Base-by-base conservation (phyloP, 768 basidiomycete species). In the Suillus americanus region DNA sequence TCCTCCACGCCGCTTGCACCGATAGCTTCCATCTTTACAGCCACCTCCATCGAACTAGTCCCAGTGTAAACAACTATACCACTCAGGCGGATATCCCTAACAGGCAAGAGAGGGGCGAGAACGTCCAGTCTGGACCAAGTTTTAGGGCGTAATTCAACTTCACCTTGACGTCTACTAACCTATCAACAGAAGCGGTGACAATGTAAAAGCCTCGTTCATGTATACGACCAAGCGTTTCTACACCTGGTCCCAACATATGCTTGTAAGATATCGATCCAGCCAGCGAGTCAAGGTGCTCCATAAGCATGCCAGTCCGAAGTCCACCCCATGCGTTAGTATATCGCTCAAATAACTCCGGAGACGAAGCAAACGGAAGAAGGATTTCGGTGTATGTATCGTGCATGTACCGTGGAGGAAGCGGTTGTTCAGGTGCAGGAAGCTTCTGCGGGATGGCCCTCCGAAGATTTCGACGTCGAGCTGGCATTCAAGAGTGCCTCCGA, bases 251-350 rank as follows among this genome's bases (percentile, higher is more conserved):
- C 5, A 91, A 82, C 82, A 92, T 81, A 75, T 94, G 92, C 72
- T 92, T 90, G 75, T 94, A 94, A 5, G 91, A 83, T 64, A 94
- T 91, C 4, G 89, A 90, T 37, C 92, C 92, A 7, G 92, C 92
- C n/a, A 94, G 79, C 3, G 90, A 91, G 72, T 95, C 92, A 40
- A 94, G 80, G 71, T 93, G 89, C 75, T 91, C 88, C 86, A 91
- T 88, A 33, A 92, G 77, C 78, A 86, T 87, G 50, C 90, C 89
- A 2, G 81, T 89, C 48, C 89, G 83, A 66, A 91, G 86, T 20
- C 89, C 87, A 20, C 90, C 90, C 30, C 81, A 80, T 0, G 88
- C 88, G 70, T 90, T 91, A 8, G 84, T 88, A 69, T 91, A 91
- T 65, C 86, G 81, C 68, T 91, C 90, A 28, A 90, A 77, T 14